Evolutionary conservation across 2,329 filamentous ascomycete genomes (phyloP), one percentile per base, ranked within the genome.

Genomic region (Stachybotrys echinatus): DNA sequence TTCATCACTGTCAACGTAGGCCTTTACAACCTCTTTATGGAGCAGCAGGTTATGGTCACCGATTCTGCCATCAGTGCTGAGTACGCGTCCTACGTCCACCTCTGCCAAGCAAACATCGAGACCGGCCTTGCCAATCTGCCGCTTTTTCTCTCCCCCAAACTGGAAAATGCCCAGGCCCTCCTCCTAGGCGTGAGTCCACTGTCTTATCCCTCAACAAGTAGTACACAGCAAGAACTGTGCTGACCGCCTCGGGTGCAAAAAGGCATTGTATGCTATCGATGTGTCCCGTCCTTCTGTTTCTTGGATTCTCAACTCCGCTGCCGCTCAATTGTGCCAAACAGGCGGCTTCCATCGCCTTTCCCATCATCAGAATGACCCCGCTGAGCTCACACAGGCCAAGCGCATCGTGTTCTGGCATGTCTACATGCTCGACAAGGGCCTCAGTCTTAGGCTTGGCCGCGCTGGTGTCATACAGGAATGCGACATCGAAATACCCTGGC

Each of bases 191-290:
- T 83, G 63, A 57, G 74, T 65, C 5, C 17, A 34, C 27, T 14
- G 5, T 34, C 14, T 14, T 34, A 34, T 14, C 27, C n/a, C 14
- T 23, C 19, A 8, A 21, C n/a, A n/a, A n/a, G n/a, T n/a, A n/a
- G n/a, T n/a, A n/a, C n/a, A n/a, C n/a, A n/a, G n/a, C n/a, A n/a
- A n/a, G n/a, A n/a, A n/a, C n/a, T n/a, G n/a, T n/a, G n/a, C n/a
- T n/a, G n/a, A n/a, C n/a, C n/a, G n/a, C n/a, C n/a, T n/a, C n/a
- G n/a, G n/a, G n/a, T n/a, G n/a, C n/a, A n/a, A n/a, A n/a, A n/a
- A 85, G 80, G 74, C 79, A 5, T 67, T 81, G n/a, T 81, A 85
- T 56, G 76, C 82, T 12, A 75, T 85, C 45, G 82, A 86, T 53
- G 72, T 77, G 14, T 83, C 81, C 4, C 79, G 81, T 38, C 80